phyloP scores from a whole-genome alignment of 768 basidiomycete species.

The Boletus patriciae region DNA sequence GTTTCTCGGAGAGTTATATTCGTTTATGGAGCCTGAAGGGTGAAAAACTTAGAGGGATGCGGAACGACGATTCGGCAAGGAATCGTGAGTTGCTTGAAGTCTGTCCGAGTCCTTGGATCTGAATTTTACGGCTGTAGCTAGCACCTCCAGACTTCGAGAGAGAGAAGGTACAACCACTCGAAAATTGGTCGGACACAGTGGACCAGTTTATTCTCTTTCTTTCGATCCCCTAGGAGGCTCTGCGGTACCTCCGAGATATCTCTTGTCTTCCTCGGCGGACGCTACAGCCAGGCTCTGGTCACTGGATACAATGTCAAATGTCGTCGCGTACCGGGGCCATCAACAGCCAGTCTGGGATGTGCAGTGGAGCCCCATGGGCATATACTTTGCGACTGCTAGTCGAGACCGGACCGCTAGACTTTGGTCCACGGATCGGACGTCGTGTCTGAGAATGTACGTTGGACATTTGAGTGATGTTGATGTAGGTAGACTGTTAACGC shows the following conservation, averaged over 20 bases:
- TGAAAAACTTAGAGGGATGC: conserved; percentile 75
- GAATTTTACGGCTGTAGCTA: conserved; percentile 39
- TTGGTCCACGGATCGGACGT: conserved; percentile 92
- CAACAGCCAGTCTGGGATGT: conserved; percentile 99
- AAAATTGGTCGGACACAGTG: conserved; percentile 97
- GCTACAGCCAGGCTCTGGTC: conserved; percentile 92
- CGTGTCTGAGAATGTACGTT: conserved; percentile 87
- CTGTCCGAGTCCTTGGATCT: background rate
- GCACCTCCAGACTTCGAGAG: conserved; percentile 63
- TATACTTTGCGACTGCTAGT: conserved; percentile 97
- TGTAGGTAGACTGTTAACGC: conserved; percentile 51
- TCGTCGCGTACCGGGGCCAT: conserved; percentile 94
- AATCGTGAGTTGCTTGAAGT: conserved; percentile 54
- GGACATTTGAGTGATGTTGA: conserved; percentile 97
- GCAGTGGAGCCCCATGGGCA: conserved; percentile 96
- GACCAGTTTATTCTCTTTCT: conserved; percentile 90
- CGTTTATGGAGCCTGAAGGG: conserved; percentile 94
- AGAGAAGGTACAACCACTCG: conserved; percentile 79
- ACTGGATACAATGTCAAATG: conserved; percentile 88
- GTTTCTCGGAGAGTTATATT: conserved; percentile 94
- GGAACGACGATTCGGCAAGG: conserved; percentile 69
- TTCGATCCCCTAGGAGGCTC: conserved; percentile 93
- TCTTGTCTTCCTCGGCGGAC: conserved; percentile 92
- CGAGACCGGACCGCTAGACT: conserved; percentile 91
- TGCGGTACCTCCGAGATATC: conserved; percentile 77